Conservation (phyloP, 495 filamentous ascomycete species). For the Immersiella caudata region DNA sequence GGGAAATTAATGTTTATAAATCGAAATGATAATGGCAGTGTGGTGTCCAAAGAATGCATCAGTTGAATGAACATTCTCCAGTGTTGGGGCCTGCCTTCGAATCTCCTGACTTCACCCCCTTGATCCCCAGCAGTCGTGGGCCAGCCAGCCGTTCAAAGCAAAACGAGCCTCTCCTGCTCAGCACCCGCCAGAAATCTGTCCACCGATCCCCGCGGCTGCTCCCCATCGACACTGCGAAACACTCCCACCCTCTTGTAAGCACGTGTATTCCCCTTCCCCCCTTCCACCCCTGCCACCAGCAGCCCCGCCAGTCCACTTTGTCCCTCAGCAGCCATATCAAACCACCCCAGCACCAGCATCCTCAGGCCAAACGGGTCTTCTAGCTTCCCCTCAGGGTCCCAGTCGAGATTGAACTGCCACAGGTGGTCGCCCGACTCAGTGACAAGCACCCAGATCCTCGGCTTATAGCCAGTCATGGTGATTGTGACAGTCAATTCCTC, state of each 20-base stretch:
- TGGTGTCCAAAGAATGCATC: too few relatives aligned
- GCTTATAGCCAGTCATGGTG: neutral
- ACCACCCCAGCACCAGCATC: neutral
- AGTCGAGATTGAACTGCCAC: neutral
- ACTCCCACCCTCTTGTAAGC: neutral
- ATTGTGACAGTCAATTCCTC: neutral
- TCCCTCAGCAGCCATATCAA: neutral
- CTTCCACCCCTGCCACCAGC: neutral
- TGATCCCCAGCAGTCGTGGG: too few relatives aligned
- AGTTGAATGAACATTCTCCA: too few relatives aligned
- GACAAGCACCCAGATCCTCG: neutral
- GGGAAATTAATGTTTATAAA: neutral
- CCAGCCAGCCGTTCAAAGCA: neutral
- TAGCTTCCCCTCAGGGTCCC: neutral
- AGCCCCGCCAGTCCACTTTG: neutral
- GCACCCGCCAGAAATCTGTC: neutral
- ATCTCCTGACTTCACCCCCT: too few relatives aligned
- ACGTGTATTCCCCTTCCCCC: neutral
- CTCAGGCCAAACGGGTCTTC: neutral
- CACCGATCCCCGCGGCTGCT: neutral
- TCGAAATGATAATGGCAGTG: neutral
- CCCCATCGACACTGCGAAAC: neutral
- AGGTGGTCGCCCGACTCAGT: neutral
- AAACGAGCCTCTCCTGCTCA: neutral
- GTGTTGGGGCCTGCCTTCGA: too few relatives aligned